phyloP scores from a whole-genome alignment of 1,284 basidiomycete genomes.

The Cryptococcus floricola region DNA sequence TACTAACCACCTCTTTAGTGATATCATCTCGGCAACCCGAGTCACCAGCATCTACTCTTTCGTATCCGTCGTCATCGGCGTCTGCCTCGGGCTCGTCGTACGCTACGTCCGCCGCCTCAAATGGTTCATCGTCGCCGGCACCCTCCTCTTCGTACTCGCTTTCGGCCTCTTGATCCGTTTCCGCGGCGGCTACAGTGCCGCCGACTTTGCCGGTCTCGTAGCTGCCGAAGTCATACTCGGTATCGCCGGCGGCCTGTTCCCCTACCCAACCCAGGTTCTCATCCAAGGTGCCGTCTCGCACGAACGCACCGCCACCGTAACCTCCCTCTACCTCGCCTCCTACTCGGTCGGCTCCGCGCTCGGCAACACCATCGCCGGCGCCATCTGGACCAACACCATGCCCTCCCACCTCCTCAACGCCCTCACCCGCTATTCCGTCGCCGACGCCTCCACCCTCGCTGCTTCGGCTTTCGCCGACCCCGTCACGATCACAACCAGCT shows the following conservation, averaged over 20 bases:
- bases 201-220: slow-evolving; percentile 40
- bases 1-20: slow-evolving; percentile 2
- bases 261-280: slow-evolving; percentile 45
- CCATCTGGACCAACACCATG: slow-evolving; percentile 43
- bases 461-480: slow-evolving; percentile 41
- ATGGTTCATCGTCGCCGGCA: slow-evolving; percentile 45
- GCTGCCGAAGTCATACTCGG: slow-evolving; percentile 50
- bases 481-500: slow-evolving; percentile 32
- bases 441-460: slow-evolving; percentile 38
- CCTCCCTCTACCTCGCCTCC: slow-evolving; percentile 46
- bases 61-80: slow-evolving; percentile 44
- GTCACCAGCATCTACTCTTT: slow-evolving; percentile 50
- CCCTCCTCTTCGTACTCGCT: slow-evolving; percentile 29
- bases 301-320: slow-evolving; percentile 48
- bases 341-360: slow-evolving; percentile 50
- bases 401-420: slow-evolving; percentile 18
- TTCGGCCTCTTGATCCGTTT: slow-evolving; percentile 50
- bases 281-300: slow-evolving; percentile 49
- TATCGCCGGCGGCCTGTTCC: slow-evolving; percentile 47
- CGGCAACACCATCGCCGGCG: slow-evolving; percentile 48
- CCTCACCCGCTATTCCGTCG: slow-evolving; percentile 12
- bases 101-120: slow-evolving; percentile 47
- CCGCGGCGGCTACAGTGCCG: slow-evolving; percentile 39
- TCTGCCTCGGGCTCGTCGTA: slow-evolving; percentile 44
- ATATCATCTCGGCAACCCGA: slow-evolving; percentile 41